These are phyloP conservation scores for Nidula niveotomentosa DNA, from an alignment of 1,284 basidiomycete species.

Conservation along the genomic window DNA sequence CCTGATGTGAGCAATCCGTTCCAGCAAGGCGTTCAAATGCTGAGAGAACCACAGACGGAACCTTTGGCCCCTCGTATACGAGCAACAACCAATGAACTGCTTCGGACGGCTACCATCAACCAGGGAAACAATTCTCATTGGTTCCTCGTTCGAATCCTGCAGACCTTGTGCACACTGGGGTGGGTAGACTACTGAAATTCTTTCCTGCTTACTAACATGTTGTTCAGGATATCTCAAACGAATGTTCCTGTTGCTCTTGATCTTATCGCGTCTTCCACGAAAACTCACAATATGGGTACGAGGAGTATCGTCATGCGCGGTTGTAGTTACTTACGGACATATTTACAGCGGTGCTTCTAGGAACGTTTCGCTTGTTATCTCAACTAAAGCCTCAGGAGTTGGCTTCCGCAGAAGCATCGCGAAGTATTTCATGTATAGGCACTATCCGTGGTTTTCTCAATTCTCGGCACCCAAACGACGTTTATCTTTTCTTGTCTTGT, in stretches of 20 bases:
- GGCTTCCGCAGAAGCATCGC: constrained; percentile 18
- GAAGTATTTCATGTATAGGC: constrained; percentile 35
- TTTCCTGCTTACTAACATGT: too few relatives aligned
- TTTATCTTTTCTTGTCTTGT: constrained; percentile 65
- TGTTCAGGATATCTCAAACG: too few relatives aligned
- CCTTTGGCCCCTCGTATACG: too few relatives aligned
- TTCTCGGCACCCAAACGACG: constrained; percentile 56
- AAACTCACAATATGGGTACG: too few relatives aligned
- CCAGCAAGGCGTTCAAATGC: too few relatives aligned
- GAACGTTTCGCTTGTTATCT: constrained; percentile 50
- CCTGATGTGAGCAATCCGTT: background rate
- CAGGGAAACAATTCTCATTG: background rate
- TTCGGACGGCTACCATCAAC: too few relatives aligned
- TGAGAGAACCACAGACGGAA: too few relatives aligned
- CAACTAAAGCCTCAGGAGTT: constrained; percentile 27
- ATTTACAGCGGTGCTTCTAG: constrained; percentile 38
- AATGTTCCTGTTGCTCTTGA: too few relatives aligned
- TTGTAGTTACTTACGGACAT: background rate
- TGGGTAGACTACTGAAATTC: too few relatives aligned
- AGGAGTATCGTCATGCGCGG: background rate
- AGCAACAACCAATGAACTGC: too few relatives aligned
- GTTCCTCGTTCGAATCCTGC: constrained; percentile 5
- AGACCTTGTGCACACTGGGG: constrained; percentile 6
- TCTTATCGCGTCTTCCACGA: too few relatives aligned
- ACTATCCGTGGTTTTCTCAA: constrained; percentile 56